These are phyloP conservation scores for Epichloe glyceriae DNA, from an alignment of 2,329 filamentous ascomycete species.

Conservation along the genomic window DNA sequence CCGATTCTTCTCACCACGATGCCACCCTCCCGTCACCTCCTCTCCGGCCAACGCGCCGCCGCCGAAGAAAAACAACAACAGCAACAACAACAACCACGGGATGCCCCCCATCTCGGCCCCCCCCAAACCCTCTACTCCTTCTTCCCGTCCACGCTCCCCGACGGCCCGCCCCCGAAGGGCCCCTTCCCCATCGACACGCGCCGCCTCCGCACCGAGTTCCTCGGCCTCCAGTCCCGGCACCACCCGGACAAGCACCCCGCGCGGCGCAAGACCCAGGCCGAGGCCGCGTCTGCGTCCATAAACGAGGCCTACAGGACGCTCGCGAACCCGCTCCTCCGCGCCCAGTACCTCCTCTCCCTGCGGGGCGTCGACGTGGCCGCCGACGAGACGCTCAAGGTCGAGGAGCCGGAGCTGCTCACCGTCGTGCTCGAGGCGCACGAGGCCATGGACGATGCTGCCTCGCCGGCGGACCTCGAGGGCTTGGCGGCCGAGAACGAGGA, in stretches of 20 bases:
- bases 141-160: constrained; percentile 68
- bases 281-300: constrained; percentile 67
- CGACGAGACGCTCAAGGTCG: constrained; percentile 62
- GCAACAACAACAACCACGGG: background rate
- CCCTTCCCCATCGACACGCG: constrained; percentile 62
- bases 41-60: background rate
- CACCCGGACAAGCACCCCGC: constrained; percentile 59
- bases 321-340: constrained; percentile 60
- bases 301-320: constrained; percentile 90
- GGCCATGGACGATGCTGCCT: constrained; percentile 56
- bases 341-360: constrained; percentile 74
- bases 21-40: background rate
- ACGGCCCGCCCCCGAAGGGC: constrained; percentile 64
- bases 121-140: constrained; percentile 63
- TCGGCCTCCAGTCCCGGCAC: constrained; percentile 63
- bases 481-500: constrained; percentile 54
- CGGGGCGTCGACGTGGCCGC: constrained; percentile 65
- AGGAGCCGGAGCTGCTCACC: constrained; percentile 58
- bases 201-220: constrained; percentile 69
- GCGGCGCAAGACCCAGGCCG: constrained; percentile 46
- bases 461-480: constrained; percentile 48
- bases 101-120: too few species aligned
- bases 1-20: background rate
- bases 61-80: background rate
- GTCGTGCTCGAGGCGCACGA: constrained; percentile 71